phyloP scores from a whole-genome alignment of 768 basidiomycete species.

The Filobasidium wieringae region DNA sequence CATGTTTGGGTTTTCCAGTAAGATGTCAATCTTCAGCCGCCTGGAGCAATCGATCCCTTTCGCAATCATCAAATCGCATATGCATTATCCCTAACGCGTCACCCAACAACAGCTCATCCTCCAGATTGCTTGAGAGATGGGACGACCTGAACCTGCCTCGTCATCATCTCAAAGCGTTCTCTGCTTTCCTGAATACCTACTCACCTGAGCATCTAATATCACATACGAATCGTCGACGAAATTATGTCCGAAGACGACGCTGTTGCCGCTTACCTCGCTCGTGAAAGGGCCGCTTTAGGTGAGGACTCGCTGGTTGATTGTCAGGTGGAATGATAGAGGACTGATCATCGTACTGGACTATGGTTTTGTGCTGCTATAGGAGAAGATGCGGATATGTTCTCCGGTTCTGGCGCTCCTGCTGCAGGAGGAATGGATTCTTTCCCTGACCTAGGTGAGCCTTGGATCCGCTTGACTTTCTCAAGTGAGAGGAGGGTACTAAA shows the following conservation, averaged over 20 bases:
- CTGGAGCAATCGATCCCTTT: no score
- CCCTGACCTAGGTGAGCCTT: conserved; percentile 26
- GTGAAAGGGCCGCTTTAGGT: conserved; percentile 36
- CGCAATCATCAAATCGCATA: no score
- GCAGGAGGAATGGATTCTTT: conserved; percentile 24
- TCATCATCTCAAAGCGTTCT: no score
- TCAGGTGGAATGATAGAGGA: neutral
- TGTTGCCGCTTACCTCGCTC: conserved; percentile 36
- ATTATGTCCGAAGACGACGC: conserved; percentile 28
- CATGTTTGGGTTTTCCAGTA: no score
- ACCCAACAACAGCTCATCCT: no score
- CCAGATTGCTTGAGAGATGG: no score
- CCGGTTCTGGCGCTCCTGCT: neutral
- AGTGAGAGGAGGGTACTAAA: neutral
- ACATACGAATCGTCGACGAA: no score
- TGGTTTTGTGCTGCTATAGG: conserved; percentile 17
- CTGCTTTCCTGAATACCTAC: no score
- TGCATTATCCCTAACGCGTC: no score
- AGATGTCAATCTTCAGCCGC: no score
- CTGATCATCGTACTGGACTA: neutral
- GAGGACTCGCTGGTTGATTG: neutral
- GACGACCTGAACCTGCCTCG: no score
- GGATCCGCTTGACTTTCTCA: neutral
- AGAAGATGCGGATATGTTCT: conserved; percentile 37
- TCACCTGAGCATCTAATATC: no score